These are phyloP conservation scores for Hypholoma sublateritium DNA, from an alignment of 768 basidiomycete species.

Conservation along the genomic window DNA sequence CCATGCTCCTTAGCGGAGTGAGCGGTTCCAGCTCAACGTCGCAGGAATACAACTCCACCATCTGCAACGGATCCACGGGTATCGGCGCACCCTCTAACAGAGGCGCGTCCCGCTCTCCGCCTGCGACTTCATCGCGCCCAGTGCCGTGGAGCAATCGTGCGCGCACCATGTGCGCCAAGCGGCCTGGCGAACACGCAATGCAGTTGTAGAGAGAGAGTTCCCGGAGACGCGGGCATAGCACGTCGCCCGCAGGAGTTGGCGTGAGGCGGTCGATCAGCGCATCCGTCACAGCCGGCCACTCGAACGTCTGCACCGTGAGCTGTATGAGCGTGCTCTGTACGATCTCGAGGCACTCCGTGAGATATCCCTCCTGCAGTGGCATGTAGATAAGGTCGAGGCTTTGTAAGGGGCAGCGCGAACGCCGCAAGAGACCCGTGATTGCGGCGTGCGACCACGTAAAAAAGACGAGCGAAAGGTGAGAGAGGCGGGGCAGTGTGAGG, in stretches of 20 bases:
- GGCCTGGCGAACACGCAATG: slow-evolving; percentile 16
- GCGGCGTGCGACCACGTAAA: slow-evolving; percentile 14
- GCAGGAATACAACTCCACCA: slow-evolving; percentile 16
- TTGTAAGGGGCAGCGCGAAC: slow-evolving; percentile 21
- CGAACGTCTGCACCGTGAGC: slow-evolving; percentile 19
- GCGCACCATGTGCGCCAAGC: slow-evolving; percentile 16
- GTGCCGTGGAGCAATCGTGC: slow-evolving; percentile 9
- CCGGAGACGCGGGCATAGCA: slow-evolving; percentile 21
- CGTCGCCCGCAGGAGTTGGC: slow-evolving; percentile 1
- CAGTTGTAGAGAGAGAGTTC: slow-evolving; percentile 22
- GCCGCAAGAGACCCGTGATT: slow-evolving; percentile 12
- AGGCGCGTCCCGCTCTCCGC: not conserved
- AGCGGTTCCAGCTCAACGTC: slow-evolving; percentile 11
- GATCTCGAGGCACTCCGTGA: slow-evolving; percentile 18
- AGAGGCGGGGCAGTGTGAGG: slow-evolving; percentile 16
- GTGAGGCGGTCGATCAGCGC: slow-evolving; percentile 18
- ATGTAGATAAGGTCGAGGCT: slow-evolving; percentile 22
- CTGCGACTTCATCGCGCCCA: not conserved
- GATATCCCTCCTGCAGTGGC: slow-evolving; percentile 13
- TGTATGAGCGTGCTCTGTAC: slow-evolving; percentile 21
- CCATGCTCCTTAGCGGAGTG: slow-evolving; percentile 13
- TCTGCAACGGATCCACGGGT: slow-evolving; percentile 6
- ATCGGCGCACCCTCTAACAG: not conserved
- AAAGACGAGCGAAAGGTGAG: slow-evolving; percentile 14
- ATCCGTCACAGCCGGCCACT: slow-evolving; percentile 12